Evolutionary conservation across 345 rosid species (phyloP).

Genomic region (Gossypium stocksii): DNA sequence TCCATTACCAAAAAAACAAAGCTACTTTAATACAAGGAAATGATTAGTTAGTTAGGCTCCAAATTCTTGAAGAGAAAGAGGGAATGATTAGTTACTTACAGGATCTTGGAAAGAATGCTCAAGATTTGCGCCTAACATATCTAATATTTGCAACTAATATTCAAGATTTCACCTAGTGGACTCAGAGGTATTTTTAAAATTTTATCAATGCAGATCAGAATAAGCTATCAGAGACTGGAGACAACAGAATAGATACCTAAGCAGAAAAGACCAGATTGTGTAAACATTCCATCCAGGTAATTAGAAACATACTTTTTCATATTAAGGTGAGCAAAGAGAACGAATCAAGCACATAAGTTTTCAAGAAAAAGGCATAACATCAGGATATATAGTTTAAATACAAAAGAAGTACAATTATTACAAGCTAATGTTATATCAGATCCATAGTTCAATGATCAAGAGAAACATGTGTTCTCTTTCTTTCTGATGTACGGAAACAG

Average conservation of each 20-base stretch:
- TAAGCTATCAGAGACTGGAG: neutral
- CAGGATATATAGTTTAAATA: neutral
- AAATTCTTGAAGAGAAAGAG: neutral
- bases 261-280: neutral
- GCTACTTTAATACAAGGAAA: neutral
- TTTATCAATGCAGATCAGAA: neutral
- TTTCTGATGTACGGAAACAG: neutral
- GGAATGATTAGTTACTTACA: neutral
- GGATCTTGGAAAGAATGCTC: neutral
- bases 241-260: constrained; percentile 3
- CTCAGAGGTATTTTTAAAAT: neutral
- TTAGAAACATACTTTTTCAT: neutral
- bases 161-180: neutral
- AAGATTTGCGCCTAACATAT: neutral
- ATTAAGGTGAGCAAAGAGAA: neutral
- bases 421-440: neutral
- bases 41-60: neutral
- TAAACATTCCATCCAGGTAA: constrained; percentile 6
- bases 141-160: neutral
- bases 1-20: neutral
- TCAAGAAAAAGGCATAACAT: neutral
- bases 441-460: neutral
- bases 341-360: neutral
- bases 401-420: neutral
- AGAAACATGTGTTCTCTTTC: neutral